Evolutionary conservation across 2,329 filamentous ascomycete genomes (phyloP).

Genomic region (Bipolaris gigantea): DNA sequence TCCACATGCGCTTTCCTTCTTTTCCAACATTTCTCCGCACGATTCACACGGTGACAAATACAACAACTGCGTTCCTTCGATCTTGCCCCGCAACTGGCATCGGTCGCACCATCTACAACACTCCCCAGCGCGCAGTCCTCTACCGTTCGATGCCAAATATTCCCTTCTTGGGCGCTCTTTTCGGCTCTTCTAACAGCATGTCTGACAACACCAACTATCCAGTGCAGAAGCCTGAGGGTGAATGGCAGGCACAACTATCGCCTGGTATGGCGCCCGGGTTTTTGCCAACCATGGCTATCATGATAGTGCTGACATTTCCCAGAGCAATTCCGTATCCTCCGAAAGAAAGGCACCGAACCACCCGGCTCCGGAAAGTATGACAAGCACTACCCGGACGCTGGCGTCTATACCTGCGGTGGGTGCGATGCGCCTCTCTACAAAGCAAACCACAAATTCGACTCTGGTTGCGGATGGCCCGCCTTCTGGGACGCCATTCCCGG

Average conservation of each 20-base stretch:
- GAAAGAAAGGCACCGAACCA: conserved; percentile 87
- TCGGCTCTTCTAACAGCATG: conserved; percentile 59
- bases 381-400: conserved; percentile 75
- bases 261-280: conserved; percentile 55
- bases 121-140: conserved; percentile 31
- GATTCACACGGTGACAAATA: conserved; percentile 52
- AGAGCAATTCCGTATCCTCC: conserved; percentile 96
- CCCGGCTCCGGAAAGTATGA: conserved; percentile 82
- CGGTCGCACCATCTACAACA: conserved; percentile 34
- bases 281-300: neutral
- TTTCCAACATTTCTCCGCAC: conserved; percentile 53
- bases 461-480: conserved; percentile 95
- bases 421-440: conserved; percentile 90
- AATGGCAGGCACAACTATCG: conserved; percentile 86
- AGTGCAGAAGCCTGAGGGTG: conserved; percentile 75
- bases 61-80: conserved; percentile 39
- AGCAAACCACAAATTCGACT: conserved; percentile 92
- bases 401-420: conserved; percentile 84
- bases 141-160: conserved; percentile 70
- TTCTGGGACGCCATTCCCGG: conserved; percentile 96
- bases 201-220: conserved; percentile 69
- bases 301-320: conserved; percentile 18
- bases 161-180: conserved; percentile 76
- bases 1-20: conserved; percentile 54
- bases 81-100: conserved; percentile 43